Percentiles rank a stretch among this genome's conserved stretches.
These are phyloP conservation scores for Diutina sp. DNA, from an alignment of 1,139 yeast genomes.

Conservation along the genomic window DNA sequence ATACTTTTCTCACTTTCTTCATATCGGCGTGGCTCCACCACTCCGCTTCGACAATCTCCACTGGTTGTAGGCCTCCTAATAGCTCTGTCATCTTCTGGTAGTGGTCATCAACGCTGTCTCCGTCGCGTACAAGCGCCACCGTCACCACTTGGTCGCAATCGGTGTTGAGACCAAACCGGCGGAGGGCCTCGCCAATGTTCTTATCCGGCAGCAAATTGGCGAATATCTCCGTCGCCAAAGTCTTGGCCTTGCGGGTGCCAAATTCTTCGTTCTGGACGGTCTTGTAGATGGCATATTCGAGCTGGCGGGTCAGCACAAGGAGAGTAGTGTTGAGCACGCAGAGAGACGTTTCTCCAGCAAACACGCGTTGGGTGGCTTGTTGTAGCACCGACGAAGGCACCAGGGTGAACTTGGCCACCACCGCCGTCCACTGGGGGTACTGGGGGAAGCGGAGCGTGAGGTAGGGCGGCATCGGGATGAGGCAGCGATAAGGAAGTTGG, in stretches of 20 bases:
- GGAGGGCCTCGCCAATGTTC: constrained; percentile 31
- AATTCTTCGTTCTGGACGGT: constrained; percentile 18
- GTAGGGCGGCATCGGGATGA: not conserved
- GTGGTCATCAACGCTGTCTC: constrained; percentile 5
- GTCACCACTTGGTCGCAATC: constrained; percentile 16
- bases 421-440: constrained; percentile 14
- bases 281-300: constrained; percentile 20
- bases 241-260: constrained; percentile 23
- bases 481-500: not conserved
- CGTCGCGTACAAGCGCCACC: constrained; percentile 14
- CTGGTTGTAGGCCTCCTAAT: constrained; percentile 7
- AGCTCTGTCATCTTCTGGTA: constrained; percentile 9
- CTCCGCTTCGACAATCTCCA: constrained; percentile 12
- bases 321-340: constrained; percentile 27
- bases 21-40: constrained; percentile 14
- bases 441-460: constrained; percentile 16
- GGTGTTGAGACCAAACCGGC: constrained; percentile 27
- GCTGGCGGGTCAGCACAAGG: constrained; percentile 24
- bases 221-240: constrained; percentile 30
- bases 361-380: constrained; percentile 17
- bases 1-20: constrained; percentile 22
- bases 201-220: constrained; percentile 29
- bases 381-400: constrained; percentile 11
- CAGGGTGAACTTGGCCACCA: constrained; percentile 13
- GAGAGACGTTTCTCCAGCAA: constrained; percentile 21